Base-by-base conservation (phyloP, 2,329 filamentous ascomycete species). In the Leptodontidium sp. region DNA sequence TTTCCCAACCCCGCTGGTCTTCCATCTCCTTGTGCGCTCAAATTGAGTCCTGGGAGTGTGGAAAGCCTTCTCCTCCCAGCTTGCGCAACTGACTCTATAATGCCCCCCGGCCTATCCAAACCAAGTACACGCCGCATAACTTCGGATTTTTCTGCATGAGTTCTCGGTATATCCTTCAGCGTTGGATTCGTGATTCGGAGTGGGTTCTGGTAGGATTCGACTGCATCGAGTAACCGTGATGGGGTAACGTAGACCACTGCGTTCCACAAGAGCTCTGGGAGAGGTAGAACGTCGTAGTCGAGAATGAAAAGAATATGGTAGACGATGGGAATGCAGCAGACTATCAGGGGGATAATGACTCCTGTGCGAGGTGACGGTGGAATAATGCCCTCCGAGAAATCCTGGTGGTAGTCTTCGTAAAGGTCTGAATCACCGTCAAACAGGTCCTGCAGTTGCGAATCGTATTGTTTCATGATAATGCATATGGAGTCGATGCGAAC, bases 1-100 rank as follows among this genome's bases (percentile, higher is more conserved):
- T 99, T 99, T 11, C 93, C 93, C 64, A 98, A 82, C 0, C 96
- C 96, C 1, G 83, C 85, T 61, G 84, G 91, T 40, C 80, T 80
- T 55, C 85, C 82, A 29, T 80, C 76, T 72, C 78, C 65, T 77
- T 81, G 50, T 80, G 83, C 0, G 86, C 86, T 58, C 61, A 76
- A 70, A n/a, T 72, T 75, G 14, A 79, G 71, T 2, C 74, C 70
- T 26, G 77, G 71, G 21, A 90, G 78, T 14, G 84, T 85, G 49
- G 82, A 83, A 2, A 89, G 78, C 24, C 86, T 84, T 66, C 86
- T 85, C 66, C 86, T 85, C 43, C 88, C 85, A 3, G 84, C 88
- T 73, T 87, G 84, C 49, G 88, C 85, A 15, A 88, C 86, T 7
- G 85, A 85, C 59, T 82, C 84, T 75, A 90, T 84, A 71, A 89